Evolutionary conservation across 2,329 filamentous ascomycete genomes (phyloP).

Genomic region (Lasiodiplodia sp.): DNA sequence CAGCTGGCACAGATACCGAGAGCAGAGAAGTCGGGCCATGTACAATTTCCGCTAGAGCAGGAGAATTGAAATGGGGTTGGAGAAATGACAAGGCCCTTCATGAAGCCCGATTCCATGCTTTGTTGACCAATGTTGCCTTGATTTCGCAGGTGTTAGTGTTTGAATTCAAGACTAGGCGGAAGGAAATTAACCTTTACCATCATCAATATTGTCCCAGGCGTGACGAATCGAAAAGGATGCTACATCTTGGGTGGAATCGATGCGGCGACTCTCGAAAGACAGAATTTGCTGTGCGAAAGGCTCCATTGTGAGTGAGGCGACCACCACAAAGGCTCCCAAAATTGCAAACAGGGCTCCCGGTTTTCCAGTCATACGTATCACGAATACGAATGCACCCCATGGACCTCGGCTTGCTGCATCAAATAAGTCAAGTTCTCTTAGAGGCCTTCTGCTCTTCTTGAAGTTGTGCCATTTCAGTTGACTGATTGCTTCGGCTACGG

Average conservation of each 20-base stretch:
- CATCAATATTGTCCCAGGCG: neutral
- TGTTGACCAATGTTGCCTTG: no score
- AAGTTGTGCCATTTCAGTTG: constrained; percentile 50
- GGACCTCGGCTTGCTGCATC: constrained; percentile 40
- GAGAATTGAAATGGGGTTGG: neutral
- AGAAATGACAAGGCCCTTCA: neutral
- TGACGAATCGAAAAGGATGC: neutral
- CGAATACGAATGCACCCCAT: neutral
- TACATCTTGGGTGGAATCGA: neutral
- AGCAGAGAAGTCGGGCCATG: constrained; percentile 7
- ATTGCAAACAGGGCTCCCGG: neutral
- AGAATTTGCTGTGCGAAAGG: constrained; percentile 32
- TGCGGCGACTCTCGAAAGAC: constrained; percentile 27
- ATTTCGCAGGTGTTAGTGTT: no score
- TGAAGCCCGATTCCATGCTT: constrained; percentile 2
- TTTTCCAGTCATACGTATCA: neutral
- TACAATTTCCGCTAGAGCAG: constrained; percentile 5
- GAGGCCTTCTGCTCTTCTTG: constrained; percentile 24
- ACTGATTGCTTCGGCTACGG: constrained; percentile 41
- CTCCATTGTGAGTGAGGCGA: constrained; percentile 24
- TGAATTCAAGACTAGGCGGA: no score
- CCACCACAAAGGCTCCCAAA: constrained; percentile 24
- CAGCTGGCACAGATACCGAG: neutral
- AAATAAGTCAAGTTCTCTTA: constrained; percentile 40
- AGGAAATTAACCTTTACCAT: no score